Percentiles rank a stretch among this genome's conserved stretches.
Conservation (phyloP, 2,329 filamentous ascomycete species). For the Neonectria neomacrospora region DNA sequence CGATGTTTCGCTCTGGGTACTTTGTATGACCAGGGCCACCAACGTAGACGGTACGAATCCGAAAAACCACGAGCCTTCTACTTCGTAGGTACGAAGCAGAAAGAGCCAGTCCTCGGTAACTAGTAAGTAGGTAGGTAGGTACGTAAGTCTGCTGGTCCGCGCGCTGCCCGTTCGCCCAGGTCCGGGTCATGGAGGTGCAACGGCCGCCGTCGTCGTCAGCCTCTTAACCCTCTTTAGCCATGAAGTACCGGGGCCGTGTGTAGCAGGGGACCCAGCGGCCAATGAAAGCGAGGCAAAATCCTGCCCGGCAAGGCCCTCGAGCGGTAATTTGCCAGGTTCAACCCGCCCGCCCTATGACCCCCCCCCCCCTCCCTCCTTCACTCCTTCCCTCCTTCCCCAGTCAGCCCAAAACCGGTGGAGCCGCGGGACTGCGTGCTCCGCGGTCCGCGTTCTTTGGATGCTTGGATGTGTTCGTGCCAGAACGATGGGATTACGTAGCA, state of each 20-base stretch:
- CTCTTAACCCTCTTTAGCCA: conserved; percentile 13
- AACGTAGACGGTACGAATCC: background rate
- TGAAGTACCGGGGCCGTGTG: conserved; percentile 8
- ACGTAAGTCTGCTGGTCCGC: background rate
- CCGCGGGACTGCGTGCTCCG: too few species aligned
- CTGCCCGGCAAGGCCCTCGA: background rate
- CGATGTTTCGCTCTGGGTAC: background rate
- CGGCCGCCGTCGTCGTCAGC: conserved; percentile 36
- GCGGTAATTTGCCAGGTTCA: conserved; percentile 11
- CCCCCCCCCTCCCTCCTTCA: too few species aligned
- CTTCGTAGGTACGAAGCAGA: background rate
- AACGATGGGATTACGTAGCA: background rate
- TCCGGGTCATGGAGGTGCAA: conserved; percentile 11
- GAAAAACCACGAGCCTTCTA: background rate
- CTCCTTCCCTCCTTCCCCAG: too few species aligned
- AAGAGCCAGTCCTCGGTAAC: background rate
- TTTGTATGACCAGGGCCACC: too few species aligned
- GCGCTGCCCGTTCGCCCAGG: background rate
- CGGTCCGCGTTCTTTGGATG: too few species aligned
- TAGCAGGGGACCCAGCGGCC: background rate
- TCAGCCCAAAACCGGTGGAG: conserved; percentile 20
- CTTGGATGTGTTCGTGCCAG: background rate
- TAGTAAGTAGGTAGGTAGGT: too few species aligned
- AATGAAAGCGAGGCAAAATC: background rate
- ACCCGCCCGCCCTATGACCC: background rate